A percentile compares a stretch with the other conserved stretches of the same genome.
These are phyloP conservation scores for Astrothelium macrocarpum DNA, from an alignment of 495 filamentous ascomycete genomes.

Conservation along the genomic window DNA sequence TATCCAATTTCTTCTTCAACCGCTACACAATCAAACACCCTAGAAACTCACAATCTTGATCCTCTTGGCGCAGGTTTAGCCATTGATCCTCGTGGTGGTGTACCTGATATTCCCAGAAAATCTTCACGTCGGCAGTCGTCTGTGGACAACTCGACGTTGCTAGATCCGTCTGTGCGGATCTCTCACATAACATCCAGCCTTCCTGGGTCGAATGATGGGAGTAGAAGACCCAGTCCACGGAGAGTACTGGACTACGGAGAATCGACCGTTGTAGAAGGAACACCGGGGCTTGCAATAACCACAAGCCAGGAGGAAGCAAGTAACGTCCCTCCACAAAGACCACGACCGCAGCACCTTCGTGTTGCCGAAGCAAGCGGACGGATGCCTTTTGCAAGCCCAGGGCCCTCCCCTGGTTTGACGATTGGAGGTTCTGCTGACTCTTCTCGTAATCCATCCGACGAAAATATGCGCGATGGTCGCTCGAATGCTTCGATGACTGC, in stretches of 20 bases:
- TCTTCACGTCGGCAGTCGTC: neutral
- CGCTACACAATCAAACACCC: neutral
- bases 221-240: neutral
- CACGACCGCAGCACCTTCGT: neutral
- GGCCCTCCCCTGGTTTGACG: neutral
- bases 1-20: neutral
- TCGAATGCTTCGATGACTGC: neutral
- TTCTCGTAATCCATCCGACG: neutral
- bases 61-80: neutral
- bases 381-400: neutral
- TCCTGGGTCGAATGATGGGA: neutral
- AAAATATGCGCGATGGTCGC: neutral
- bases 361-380: constrained; percentile 1
- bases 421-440: neutral
- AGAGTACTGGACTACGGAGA: neutral
- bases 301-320: neutral
- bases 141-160: neutral
- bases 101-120: neutral
- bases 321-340: neutral
- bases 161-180: neutral
- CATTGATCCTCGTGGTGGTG: neutral
- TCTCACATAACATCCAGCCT: neutral
- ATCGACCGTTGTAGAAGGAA: neutral
- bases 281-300: neutral
- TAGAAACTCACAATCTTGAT: neutral